phyloP scores from a whole-genome alignment of 805 yeast species.

The Schwanniomyces vanrijiae region DNA sequence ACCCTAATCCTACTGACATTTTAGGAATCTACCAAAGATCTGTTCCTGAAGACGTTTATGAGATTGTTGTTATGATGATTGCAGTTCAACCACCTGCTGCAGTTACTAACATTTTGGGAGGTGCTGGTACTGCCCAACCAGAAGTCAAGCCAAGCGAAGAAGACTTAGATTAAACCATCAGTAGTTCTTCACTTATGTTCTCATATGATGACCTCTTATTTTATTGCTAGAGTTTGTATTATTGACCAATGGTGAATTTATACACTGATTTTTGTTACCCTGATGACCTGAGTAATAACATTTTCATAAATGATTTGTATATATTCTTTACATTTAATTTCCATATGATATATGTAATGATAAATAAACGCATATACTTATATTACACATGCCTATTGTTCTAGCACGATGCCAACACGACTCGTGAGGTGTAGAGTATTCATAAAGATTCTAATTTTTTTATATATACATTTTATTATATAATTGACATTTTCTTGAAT shows the following conservation, averaged over 20 bases:
- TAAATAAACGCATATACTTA: background rate
- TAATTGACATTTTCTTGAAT: background rate
- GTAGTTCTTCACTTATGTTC: background rate
- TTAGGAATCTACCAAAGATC: constrained; percentile 87
- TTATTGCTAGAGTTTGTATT: background rate
- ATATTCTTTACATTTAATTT: background rate
- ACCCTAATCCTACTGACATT: constrained; percentile 93
- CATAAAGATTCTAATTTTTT: background rate
- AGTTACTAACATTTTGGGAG: constrained; percentile 63
- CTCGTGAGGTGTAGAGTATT: background rate
- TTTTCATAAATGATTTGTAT: background rate
- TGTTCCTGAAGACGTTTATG: constrained; percentile 79
- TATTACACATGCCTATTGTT: background rate
- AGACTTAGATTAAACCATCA: constrained; percentile 27
- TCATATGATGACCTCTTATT: background rate
- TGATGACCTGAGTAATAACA: background rate
- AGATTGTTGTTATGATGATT: constrained; percentile 81
- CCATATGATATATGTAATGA: background rate
- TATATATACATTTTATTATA: background rate
- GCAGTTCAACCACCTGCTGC: constrained; percentile 87
- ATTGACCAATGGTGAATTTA: background rate
- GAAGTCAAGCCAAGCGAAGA: constrained; percentile 27
- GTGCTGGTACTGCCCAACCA: constrained; percentile 9
- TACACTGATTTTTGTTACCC: background rate
- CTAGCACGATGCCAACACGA: background rate